Conservation (phyloP, 176 grass and related monocot genomes). For the Carex myosuroides region DNA sequence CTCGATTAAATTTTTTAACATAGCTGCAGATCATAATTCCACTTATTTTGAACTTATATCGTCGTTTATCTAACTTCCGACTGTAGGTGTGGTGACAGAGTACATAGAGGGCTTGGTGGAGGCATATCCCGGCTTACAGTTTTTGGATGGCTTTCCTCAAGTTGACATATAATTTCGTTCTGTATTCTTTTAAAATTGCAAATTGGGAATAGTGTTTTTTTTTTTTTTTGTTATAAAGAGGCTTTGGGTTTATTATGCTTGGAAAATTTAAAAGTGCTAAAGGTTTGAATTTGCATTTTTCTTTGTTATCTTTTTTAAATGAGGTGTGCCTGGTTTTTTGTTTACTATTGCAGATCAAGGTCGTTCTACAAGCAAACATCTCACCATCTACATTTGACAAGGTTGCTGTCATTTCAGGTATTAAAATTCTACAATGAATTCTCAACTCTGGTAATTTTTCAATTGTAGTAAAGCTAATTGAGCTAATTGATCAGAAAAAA, state of each 20-base stretch:
- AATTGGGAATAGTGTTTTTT: neutral
- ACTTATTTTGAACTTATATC: neutral
- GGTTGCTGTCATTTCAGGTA: constrained; percentile 67
- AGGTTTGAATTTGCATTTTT: neutral
- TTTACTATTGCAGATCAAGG: constrained; percentile 45
- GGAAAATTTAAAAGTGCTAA: neutral
- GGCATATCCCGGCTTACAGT: constrained; percentile 57
- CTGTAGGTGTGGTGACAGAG: constrained; percentile 41
- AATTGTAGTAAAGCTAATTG: neutral
- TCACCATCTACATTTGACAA: constrained; percentile 34
- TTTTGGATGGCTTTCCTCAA: constrained; percentile 56
- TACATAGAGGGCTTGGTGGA: constrained; percentile 47
- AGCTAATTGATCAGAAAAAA: neutral
- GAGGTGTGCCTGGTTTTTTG: neutral
- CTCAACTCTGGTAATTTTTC: neutral
- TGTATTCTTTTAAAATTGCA: neutral
- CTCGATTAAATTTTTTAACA: neutral
- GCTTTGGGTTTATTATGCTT: neutral
- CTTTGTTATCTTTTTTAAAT: neutral
- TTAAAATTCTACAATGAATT: neutral
- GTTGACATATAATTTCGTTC: neutral
- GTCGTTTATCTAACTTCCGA: neutral
- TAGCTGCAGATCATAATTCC: neutral
- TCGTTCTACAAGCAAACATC: constrained; percentile 50
- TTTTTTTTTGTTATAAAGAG: too few species aligned